These are phyloP conservation scores for Vitis cinerea DNA, from an alignment of 164 flowering plant genomes.

Conservation along the genomic window DNA sequence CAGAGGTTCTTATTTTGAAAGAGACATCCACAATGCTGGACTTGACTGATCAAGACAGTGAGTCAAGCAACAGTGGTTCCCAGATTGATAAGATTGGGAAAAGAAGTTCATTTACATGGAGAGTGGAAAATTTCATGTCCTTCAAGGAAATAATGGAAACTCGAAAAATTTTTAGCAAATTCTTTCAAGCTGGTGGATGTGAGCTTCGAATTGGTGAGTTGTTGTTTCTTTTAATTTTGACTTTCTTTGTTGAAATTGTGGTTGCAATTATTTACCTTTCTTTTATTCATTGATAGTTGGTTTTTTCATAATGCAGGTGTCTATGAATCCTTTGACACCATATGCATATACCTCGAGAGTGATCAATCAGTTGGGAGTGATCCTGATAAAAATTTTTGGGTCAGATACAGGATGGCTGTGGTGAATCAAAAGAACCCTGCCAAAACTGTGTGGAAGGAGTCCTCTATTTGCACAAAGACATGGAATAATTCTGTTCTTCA, in stretches of 20 bases:
- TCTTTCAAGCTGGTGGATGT: slow-evolving; percentile 97
- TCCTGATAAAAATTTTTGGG: slow-evolving; percentile 97
- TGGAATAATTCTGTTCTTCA: slow-evolving; percentile 99
- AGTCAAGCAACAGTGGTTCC: slow-evolving; percentile 31
- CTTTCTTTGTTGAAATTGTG: background rate
- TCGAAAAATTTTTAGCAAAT: slow-evolving; percentile 94
- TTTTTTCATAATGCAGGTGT: slow-evolving; percentile 54
- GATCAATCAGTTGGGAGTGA: slow-evolving; percentile 92
- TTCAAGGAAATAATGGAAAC: slow-evolving; percentile 98
- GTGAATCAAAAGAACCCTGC: slow-evolving; percentile 88
- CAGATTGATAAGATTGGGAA: slow-evolving; percentile 45
- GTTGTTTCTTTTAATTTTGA: slow-evolving; percentile 6
- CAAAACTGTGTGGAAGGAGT: slow-evolving; percentile 96
- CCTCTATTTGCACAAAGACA: slow-evolving; percentile 96
- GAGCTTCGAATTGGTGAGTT: slow-evolving; percentile 96
- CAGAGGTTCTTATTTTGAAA: slow-evolving; percentile 96
- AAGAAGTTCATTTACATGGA: slow-evolving; percentile 89
- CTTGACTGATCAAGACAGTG: slow-evolving; percentile 50
- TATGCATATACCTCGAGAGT: slow-evolving; percentile 94
- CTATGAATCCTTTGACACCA: slow-evolving; percentile 95
- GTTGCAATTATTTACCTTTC: slow-evolving; percentile 1
- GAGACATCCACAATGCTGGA: slow-evolving; percentile 80
- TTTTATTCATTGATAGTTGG: slow-evolving; percentile 12
- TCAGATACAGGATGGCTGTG: slow-evolving; percentile 90
- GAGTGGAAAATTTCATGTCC: slow-evolving; percentile 90